Evolutionary conservation across 2,329 filamentous ascomycete genomes (phyloP).

Genomic region (Monosporascus sp.): DNA sequence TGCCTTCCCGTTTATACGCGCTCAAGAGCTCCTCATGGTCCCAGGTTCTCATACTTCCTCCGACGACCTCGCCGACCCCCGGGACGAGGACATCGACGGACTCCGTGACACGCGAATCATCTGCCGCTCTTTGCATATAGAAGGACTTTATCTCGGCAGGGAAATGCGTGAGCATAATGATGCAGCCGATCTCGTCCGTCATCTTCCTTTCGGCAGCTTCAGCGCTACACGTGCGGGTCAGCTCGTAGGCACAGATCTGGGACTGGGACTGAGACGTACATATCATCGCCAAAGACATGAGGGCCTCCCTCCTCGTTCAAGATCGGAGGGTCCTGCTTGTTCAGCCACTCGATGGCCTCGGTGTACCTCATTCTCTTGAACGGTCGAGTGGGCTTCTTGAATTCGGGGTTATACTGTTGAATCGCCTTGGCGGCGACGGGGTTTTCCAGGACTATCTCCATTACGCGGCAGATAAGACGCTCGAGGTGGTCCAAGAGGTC

Average conservation of each 20-base stretch:
- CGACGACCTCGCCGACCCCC: slow-evolving; percentile 93
- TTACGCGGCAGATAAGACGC: slow-evolving; percentile 77
- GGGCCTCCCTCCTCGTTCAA: slow-evolving; percentile 87
- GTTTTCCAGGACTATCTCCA: slow-evolving; percentile 72
- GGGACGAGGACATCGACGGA: slow-evolving; percentile 84
- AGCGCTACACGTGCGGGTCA: slow-evolving; percentile 37
- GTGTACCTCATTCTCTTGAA: slow-evolving; percentile 94
- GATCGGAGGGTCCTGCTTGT: slow-evolving; percentile 72
- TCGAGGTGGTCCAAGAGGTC: slow-evolving; percentile 87
- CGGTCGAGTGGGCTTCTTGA: slow-evolving; percentile 73
- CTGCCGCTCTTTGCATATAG: slow-evolving; percentile 89
- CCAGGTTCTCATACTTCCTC: slow-evolving; percentile 94
- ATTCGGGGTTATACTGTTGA: slow-evolving; percentile 85
- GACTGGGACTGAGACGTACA: slow-evolving; percentile 30
- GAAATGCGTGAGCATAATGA: slow-evolving; percentile 97
- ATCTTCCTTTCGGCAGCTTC: slow-evolving; percentile 94
- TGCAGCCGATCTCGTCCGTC: slow-evolving; percentile 93
- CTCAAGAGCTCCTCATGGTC: slow-evolving; percentile 83
- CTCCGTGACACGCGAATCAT: slow-evolving; percentile 82
- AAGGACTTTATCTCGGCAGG: slow-evolving; percentile 97
- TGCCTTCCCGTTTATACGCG: slow-evolving; percentile 81
- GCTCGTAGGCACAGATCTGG: neutral
- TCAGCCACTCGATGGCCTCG: slow-evolving; percentile 92
- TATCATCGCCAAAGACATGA: slow-evolving; percentile 93
- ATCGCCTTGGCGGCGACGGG: slow-evolving; percentile 67